Evolutionary conservation across 169 alveolate species (phyloP), one percentile per base, ranked within the genome.

Genomic region (Ichthyophthirius multifiliis): DNA sequence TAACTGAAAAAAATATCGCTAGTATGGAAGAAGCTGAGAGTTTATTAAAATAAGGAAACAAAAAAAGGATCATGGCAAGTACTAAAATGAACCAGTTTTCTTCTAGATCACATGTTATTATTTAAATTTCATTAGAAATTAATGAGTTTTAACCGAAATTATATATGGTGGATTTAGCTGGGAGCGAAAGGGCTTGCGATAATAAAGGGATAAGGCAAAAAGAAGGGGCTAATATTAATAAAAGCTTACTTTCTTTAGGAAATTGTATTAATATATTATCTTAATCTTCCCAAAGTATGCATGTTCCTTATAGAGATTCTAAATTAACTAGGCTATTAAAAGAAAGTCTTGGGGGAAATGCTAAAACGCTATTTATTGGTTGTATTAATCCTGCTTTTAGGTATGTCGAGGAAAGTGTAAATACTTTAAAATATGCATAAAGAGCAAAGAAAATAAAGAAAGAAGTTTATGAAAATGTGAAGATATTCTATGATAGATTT

Each of bases 361-460:
- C 94, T 16, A 90, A 81, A 76, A 90, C 94, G 6, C 79, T 90
- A 13, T 90, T 93, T 94, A 91, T 90, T 31, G 92, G 94, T 31
- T 89, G 94, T 55, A 75, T 93, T 7, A 73, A 90, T 65, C 94
- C 92, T 31, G 87, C 93, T 20, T 73, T 78, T 20, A 55, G 65
- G 39, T 85, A 88, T 35, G 83, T 63, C 35, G 95, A 90, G 73
- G 97, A 93, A 84, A 90, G 93, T 16, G 75, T 87, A 6, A 93
- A 93, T 74, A 93, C 97, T 20, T 77, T 90, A 64, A 74, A 82
- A 62, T 93, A 90, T 76, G 93, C 97, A n/a, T 74, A 84, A 34
- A 83, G 97, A 85, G 95, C 95, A 16, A 90, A 89, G 71, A 89
- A 84, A 45, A 89, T 93, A 35, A 88, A 92, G 75, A 90, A 91